A percentile compares a stretch with the other conserved stretches of the same genome.
These are phyloP conservation scores for Trichocomaceae sp. DNA, from an alignment of 2,329 filamentous ascomycete species.

Conservation along the genomic window DNA sequence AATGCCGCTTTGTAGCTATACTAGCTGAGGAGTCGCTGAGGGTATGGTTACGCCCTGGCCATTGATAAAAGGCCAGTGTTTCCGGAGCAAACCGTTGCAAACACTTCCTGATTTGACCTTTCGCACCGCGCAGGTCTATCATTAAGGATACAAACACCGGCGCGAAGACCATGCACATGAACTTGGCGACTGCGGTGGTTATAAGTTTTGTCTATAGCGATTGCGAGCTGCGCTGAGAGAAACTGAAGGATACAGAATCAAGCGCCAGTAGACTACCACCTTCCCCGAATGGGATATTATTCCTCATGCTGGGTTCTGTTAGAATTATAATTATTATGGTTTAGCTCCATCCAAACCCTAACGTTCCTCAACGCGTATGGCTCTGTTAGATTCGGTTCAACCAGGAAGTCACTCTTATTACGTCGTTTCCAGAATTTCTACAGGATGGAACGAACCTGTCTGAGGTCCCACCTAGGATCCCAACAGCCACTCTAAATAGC, in stretches of 20 bases:
- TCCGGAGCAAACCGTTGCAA: conserved; percentile 23
- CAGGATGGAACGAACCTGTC: too few species aligned
- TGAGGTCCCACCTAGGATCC: too few species aligned
- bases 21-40: conserved; percentile 22
- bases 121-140: conserved; percentile 24
- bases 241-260: conserved; percentile 19
- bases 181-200: not conserved
- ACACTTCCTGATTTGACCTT: conserved; percentile 19
- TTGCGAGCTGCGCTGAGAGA: conserved; percentile 28
- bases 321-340: too few species aligned
- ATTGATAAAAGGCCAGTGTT: conserved; percentile 25
- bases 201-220: conserved; percentile 20
- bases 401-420: too few species aligned
- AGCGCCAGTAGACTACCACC: too few species aligned
- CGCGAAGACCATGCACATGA: conserved; percentile 19
- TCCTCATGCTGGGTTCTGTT: too few species aligned
- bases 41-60: conserved; percentile 30
- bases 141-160: conserved; percentile 22
- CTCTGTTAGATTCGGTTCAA: too few species aligned
- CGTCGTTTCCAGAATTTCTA: too few species aligned
- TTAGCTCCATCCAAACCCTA: too few species aligned
- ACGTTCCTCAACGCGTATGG: too few species aligned
- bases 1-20: not conserved
- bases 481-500: too few species aligned
- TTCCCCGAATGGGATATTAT: too few species aligned